Conservation (phyloP, 2,329 filamentous ascomycete species). For the Tetracladium maxilliforme region DNA sequence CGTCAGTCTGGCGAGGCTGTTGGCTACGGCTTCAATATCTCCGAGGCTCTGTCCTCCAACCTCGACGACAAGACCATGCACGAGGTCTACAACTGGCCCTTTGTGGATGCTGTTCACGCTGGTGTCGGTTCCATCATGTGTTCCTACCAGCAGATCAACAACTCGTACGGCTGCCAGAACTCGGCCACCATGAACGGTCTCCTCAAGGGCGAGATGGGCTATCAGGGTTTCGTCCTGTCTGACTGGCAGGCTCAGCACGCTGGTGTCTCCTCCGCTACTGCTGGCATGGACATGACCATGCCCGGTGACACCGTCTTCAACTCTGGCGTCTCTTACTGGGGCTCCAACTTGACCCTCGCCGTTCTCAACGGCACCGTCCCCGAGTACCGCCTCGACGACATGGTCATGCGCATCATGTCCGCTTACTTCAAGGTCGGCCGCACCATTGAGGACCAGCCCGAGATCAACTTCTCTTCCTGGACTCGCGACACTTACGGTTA, state of each 20-base stretch:
- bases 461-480: slow-evolving; percentile 84
- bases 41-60: slow-evolving; percentile 38
- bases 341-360: slow-evolving; percentile 73
- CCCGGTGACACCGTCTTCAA: slow-evolving; percentile 70
- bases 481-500: slow-evolving; percentile 61
- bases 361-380: slow-evolving; percentile 83
- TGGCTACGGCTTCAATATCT: slow-evolving; percentile 46
- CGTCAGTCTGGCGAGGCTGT: slow-evolving; percentile 20
- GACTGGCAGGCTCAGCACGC: slow-evolving; percentile 69
- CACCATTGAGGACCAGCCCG: slow-evolving; percentile 26
- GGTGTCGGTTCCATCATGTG: slow-evolving; percentile 76
- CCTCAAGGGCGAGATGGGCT: slow-evolving; percentile 66
- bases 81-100: slow-evolving; percentile 46
- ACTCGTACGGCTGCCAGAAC: slow-evolving; percentile 70
- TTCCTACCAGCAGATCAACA: slow-evolving; percentile 67
- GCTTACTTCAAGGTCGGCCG: slow-evolving; percentile 53
- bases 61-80: slow-evolving; percentile 47
- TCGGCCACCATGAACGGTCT: slow-evolving; percentile 60
- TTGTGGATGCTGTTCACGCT: slow-evolving; percentile 43
- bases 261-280: slow-evolving; percentile 49
- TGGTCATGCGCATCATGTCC: slow-evolving; percentile 72
- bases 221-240: slow-evolving; percentile 69
- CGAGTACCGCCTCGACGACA: slow-evolving; percentile 79
- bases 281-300: slow-evolving; percentile 81
- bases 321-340: slow-evolving; percentile 51